phyloP scores from a whole-genome alignment of 2,329 filamentous ascomycete species.

The Incumbomyces delicatus region DNA sequence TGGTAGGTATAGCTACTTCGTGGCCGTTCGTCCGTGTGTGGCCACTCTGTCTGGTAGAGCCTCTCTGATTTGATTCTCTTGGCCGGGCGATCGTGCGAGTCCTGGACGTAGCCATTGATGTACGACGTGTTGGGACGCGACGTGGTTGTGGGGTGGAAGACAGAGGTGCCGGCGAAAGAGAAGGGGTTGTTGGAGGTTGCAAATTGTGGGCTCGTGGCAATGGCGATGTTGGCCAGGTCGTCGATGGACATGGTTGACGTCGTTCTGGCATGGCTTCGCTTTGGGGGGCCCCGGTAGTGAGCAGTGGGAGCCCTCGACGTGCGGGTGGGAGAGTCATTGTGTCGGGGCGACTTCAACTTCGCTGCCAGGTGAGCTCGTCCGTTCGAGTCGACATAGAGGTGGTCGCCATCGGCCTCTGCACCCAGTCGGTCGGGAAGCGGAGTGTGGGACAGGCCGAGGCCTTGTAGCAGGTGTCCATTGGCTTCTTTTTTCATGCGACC shows the following conservation, averaged over 20 bases:
- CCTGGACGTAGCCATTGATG: constrained; percentile 20
- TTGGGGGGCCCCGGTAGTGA: constrained; percentile 4
- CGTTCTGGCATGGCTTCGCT: constrained; percentile 31
- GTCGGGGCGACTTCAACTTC: constrained; percentile 4
- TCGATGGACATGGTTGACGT: constrained; percentile 40
- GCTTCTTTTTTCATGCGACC: constrained; percentile 1
- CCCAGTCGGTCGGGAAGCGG: neutral
- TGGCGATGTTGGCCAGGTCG: constrained; percentile 41
- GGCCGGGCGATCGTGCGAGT: constrained; percentile 40
- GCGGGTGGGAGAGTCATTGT: neutral
- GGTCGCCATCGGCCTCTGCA: constrained; percentile 13
- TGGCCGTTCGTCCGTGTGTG: constrained; percentile 22
- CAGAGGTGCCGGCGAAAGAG: constrained; percentile 20
- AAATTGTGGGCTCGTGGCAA: constrained; percentile 39
- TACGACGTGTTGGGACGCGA: constrained; percentile 23
- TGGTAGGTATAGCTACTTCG: constrained; percentile 26
- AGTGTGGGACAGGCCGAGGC: constrained; percentile 14
- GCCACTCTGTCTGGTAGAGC: constrained; percentile 33
- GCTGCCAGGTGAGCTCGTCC: constrained; percentile 18
- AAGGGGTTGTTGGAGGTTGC: constrained; percentile 26
- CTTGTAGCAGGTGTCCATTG: constrained; percentile 3
- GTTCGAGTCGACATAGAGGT: constrained; percentile 16
- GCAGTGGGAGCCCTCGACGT: neutral
- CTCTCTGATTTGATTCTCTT: constrained; percentile 54
- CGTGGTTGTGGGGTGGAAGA: neutral